These are phyloP conservation scores for Globisporangium emineosum DNA, from an alignment of 352 stramenopile species.

Conservation along the genomic window DNA sequence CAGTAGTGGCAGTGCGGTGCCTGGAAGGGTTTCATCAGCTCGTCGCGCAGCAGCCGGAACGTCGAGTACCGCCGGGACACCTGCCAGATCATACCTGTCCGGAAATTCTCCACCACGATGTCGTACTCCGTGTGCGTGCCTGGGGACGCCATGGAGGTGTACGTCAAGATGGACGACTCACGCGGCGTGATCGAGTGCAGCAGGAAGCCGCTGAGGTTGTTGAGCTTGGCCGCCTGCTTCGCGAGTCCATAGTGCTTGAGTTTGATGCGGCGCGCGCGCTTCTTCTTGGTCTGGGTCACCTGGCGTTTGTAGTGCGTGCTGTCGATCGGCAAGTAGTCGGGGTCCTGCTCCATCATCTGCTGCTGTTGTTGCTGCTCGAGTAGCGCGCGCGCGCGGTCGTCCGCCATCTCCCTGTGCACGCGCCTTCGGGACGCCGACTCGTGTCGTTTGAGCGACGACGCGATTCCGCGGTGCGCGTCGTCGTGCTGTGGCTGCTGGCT, in stretches of 20 bases:
- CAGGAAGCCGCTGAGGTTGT: conserved; percentile 55
- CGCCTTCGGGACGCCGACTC: conserved; percentile 19
- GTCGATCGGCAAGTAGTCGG: conserved; percentile 22
- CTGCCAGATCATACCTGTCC: conserved; percentile 49
- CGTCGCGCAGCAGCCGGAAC: conserved; percentile 59
- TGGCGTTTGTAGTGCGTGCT: conserved; percentile 16
- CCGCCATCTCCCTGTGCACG: not conserved
- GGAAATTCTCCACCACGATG: conserved; percentile 55
- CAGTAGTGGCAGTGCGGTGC: conserved; percentile 62
- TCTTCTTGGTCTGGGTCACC: conserved; percentile 17
- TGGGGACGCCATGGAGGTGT: conserved; percentile 39
- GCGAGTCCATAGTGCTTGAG: conserved; percentile 22
- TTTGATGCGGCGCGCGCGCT: conserved; percentile 17
- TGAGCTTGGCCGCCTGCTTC: conserved; percentile 23
- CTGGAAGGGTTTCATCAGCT: conserved; percentile 49
- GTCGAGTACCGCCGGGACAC: conserved; percentile 65
- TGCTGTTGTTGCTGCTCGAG: conserved; percentile 4
- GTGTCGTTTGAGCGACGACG: conserved; percentile 13
- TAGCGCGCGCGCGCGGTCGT: conserved; percentile 5
- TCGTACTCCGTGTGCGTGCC: conserved; percentile 67
- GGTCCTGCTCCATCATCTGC: conserved; percentile 13
- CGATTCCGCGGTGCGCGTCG: conserved; percentile 12
- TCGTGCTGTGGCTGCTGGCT: not conserved
- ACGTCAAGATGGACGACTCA: conserved; percentile 45
- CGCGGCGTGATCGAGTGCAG: conserved; percentile 60